Base-by-base conservation (phyloP, 2,329 filamentous ascomycete genomes). In the Teratosphaeria pseudoeucalypti region DNA sequence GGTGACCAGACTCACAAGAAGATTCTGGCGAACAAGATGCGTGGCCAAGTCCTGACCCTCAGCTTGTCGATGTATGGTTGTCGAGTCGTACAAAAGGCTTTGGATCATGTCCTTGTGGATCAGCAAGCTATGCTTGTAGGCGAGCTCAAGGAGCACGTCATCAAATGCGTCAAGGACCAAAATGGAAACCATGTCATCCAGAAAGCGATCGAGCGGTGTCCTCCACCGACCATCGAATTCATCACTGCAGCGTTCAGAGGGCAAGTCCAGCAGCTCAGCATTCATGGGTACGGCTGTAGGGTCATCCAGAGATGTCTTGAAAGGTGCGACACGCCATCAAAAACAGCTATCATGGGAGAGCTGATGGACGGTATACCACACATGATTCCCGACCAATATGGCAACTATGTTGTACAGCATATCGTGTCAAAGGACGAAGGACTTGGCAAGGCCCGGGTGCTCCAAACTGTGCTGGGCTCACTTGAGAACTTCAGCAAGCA, bases 121-220 rank as follows among this genome's bases (percentile, higher is more conserved):
- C 92, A 97, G 72, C 92, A 96, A 79, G 86, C 85, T 11, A 83
- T 85, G 58, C 83, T 96, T 67, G 87, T 95, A 34, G 85, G 86
- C 67, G 94, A 97, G 73, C 82, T 97, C 1, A 85, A 92, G 70
- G 79, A 82, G 29, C 82, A 91, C 58, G 84, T 96, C 5, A 72
- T 92, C 58, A 83, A 83, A 61, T 89, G 92, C 59, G 87, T 95
- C 63, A 88, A 86, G 66, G 88, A 96, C 66, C 85, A 90, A 71
- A 94, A 96, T 66, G 94, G 92, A 58, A 99, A 99, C 73, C 94
- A 99, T 65, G 94, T 99, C 32, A 86, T 99, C 19, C 94, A 97
- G 69, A 96, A 95, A 74, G 87, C 92, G 10, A 91, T 99, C 61
- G 87, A 94, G 68, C 79, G 87, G 66, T 83, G 92, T 60, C 89